Evolutionary conservation across 768 basidiomycete genomes (phyloP).

Genomic region (Lactarius pseudohatsudake): DNA sequence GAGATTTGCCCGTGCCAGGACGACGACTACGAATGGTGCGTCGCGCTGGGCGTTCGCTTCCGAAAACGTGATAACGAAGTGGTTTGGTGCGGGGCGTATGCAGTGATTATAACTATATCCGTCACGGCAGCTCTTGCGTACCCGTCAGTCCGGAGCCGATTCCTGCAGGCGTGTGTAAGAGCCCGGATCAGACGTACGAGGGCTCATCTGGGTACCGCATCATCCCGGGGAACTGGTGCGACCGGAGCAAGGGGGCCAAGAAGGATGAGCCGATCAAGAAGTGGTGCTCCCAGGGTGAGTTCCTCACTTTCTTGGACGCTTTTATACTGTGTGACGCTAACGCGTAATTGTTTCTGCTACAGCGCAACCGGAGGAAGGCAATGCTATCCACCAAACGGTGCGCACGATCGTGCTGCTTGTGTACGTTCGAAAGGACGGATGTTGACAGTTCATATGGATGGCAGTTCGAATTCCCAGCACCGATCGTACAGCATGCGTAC

Average conservation of each 20-base stretch:
- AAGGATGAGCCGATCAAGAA: slow-evolving; percentile 74
- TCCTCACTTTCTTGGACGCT: background rate
- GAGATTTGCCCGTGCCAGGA: slow-evolving; percentile 82
- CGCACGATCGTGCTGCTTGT: slow-evolving; percentile 32
- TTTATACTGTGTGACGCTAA: background rate
- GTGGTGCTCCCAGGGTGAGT: slow-evolving; percentile 71
- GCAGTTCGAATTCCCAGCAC: slow-evolving; percentile 64
- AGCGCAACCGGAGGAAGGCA: slow-evolving; percentile 82
- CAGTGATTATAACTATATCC: slow-evolving; percentile 89
- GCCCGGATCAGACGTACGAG: slow-evolving; percentile 59
- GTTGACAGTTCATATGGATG: background rate
- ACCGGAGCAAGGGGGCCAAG: slow-evolving; percentile 49
- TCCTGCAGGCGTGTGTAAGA: slow-evolving; percentile 67
- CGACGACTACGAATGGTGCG: slow-evolving; percentile 91
- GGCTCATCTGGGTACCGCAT: slow-evolving; percentile 92
- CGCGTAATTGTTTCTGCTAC: background rate
- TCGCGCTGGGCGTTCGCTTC: background rate
- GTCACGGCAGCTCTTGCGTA: slow-evolving; percentile 71
- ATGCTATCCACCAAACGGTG: slow-evolving; percentile 73
- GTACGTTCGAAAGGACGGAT: background rate
- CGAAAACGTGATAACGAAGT: background rate
- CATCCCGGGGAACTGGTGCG: slow-evolving; percentile 92
- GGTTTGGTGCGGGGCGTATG: slow-evolving; percentile 17
- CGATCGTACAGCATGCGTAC: slow-evolving; percentile 76
- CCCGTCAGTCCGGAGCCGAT: slow-evolving; percentile 88